Evolutionary conservation across 2,329 filamentous ascomycete genomes (phyloP), one percentile per base, ranked within the genome.

Genomic region (Penicillium palitans): DNA sequence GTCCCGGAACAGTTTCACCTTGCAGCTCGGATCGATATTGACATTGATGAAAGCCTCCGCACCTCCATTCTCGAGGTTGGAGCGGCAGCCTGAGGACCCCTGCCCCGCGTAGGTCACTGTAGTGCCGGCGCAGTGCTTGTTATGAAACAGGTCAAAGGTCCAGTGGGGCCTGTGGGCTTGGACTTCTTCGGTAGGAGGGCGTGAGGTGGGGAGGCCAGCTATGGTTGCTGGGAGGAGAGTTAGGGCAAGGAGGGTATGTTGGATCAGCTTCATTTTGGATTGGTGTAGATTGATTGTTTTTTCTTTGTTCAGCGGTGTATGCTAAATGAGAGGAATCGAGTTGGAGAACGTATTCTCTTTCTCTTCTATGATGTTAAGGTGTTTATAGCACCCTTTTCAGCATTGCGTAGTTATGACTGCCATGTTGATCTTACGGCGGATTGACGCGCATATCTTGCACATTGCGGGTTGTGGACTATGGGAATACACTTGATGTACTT

Each of bases 81-180:
- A 54, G n/a, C 24, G 52, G 21, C 61, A 64, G 5, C 17, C 50
- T 4, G 31, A 55, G 1, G 63, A 47, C 7, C 59, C 63, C 3
- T 31, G 15, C 0, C 63, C 63, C 13, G 33, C 33, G 19, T 55
- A 53, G 6, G 13, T 58, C 29, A 27, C 29, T 6, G 33, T 37
- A 4, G 29, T 17, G 10, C 59, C 57, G 2, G 10, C 41, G 29
- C 61, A 65, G 2, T 54, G 31, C 5, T 52, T 48, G 37, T 55
- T 49, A 8, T 58, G 42, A 42, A 56, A 65, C 1, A 65, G 47
- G 6, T 50, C 44, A 39, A 65, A 57, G 31, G 45, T 44, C 61
- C 59, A 65, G 29, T 51, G 29, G 12, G 31, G 29, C 1, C 19
- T 24, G 19, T 50, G 24, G 17, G 27, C 27, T 21, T 55, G 52